Conservation (phyloP, 1,139 yeast species). For the Spathaspora sp. region DNA sequence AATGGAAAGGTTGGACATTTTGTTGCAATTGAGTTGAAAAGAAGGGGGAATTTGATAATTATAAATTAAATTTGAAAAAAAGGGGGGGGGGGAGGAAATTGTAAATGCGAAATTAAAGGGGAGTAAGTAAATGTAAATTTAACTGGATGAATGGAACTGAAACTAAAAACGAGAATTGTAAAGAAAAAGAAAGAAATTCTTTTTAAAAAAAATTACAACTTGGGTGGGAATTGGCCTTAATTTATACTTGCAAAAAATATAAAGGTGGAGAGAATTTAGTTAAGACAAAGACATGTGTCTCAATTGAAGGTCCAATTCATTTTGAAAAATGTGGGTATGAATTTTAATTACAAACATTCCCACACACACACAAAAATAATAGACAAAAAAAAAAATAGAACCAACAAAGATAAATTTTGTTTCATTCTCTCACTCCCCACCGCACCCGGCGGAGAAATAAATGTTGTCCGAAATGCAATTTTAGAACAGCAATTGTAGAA, state of each 20-base stretch:
- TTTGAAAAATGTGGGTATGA: not conserved
- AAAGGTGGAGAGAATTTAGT: not conserved
- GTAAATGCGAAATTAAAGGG: too few relatives aligned
- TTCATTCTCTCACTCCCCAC: too few relatives aligned
- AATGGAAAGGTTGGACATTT: slow-evolving; percentile 16
- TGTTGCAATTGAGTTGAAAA: not conserved
- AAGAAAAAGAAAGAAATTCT: not conserved
- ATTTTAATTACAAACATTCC: not conserved
- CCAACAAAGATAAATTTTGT: not conserved
- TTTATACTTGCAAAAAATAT: not conserved
- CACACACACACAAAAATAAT: not conserved
- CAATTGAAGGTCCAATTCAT: not conserved
- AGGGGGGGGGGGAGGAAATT: not conserved
- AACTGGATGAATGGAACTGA: too few relatives aligned
- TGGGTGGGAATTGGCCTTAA: not conserved
- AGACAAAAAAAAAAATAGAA: not conserved
- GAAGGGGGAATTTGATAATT: not conserved
- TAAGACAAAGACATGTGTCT: not conserved
- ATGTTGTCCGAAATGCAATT: too few relatives aligned
- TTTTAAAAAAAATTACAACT: not conserved
- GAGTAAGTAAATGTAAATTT: too few relatives aligned
- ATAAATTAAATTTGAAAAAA: not conserved
- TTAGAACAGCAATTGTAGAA: too few relatives aligned
- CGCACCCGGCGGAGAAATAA: too few relatives aligned
- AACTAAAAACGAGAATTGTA: not conserved